phyloP scores from a whole-genome alignment of 2,329 filamentous ascomycete species.

The Cercospora sp. region DNA sequence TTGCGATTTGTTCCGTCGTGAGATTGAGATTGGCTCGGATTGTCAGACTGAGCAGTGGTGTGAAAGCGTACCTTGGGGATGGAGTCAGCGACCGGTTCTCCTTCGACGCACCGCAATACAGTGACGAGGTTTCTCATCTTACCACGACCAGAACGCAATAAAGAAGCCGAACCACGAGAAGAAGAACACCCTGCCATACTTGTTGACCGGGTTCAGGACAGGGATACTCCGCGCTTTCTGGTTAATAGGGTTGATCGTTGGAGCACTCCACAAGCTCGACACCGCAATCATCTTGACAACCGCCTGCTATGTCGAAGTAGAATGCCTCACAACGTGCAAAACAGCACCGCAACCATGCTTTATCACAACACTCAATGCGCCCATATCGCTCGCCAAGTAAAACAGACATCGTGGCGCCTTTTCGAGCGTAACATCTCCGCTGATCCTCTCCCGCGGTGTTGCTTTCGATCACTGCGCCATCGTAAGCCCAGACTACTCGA shows the following conservation, averaged over 20 bases:
- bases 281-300: constrained; percentile 12
- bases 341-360: not conserved
- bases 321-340: not conserved
- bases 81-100: not conserved
- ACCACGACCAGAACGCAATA: constrained; percentile 81
- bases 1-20: constrained; percentile 69
- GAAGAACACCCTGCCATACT: constrained; percentile 84
- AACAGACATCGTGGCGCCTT: not conserved
- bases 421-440: not conserved
- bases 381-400: not conserved
- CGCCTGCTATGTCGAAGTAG: not conserved
- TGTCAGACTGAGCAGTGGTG: constrained; percentile 73
- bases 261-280: constrained; percentile 51
- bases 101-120: not conserved
- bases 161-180: constrained; percentile 86
- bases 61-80: constrained; percentile 72
- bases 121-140: constrained; percentile 26
- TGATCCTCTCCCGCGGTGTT: not conserved
- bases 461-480: not conserved
- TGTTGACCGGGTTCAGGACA: constrained; percentile 71
- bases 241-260: constrained; percentile 79
- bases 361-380: not conserved
- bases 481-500: constrained; percentile 1
- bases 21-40: constrained; percentile 77
- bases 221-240: constrained; percentile 79